Evolutionary conservation across 2,329 filamentous ascomycete genomes (phyloP).

Genomic region (Talaromyces sp.): DNA sequence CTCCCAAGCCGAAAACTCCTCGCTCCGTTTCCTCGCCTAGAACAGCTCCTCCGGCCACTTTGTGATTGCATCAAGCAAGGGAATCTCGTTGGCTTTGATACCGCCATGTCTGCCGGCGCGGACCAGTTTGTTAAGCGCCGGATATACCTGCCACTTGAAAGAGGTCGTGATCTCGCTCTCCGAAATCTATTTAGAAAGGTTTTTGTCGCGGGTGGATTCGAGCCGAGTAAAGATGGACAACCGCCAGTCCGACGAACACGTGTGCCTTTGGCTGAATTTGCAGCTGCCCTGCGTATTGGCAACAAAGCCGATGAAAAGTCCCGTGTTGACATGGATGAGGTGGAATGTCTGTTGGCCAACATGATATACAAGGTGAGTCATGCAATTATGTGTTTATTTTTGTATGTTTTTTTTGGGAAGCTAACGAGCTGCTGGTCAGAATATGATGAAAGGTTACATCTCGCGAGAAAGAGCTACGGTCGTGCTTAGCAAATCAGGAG

Average conservation of each 20-base stretch:
- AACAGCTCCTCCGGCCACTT: conserved; percentile 72
- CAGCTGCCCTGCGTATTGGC: conserved; percentile 72
- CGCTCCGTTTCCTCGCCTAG: conserved; percentile 67
- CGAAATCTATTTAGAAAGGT: conserved; percentile 91
- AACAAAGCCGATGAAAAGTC: conserved; percentile 48
- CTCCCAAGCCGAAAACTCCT: conserved; percentile 71
- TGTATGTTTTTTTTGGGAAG: background rate
- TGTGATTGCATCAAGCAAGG: conserved; percentile 73
- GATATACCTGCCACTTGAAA: conserved; percentile 91
- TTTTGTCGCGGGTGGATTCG: conserved; percentile 77
- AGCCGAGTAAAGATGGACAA: conserved; percentile 66
- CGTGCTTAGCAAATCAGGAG: conserved; percentile 82
- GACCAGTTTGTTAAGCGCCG: conserved; percentile 89
- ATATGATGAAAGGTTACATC: conserved; percentile 97
- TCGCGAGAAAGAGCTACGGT: conserved; percentile 83
- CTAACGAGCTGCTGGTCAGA: conserved; percentile 47
- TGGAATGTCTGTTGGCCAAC: conserved; percentile 90
- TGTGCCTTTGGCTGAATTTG: conserved; percentile 77
- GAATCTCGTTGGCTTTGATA: conserved; percentile 77
- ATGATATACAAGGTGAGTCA: conserved; percentile 93
- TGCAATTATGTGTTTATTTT: background rate
- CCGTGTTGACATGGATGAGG: conserved; percentile 77
- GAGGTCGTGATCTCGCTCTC: conserved; percentile 83
- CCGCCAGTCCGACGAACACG: conserved; percentile 62
- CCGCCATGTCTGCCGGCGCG: conserved; percentile 73